A percentile compares a stretch with the other conserved stretches of the same genome.
phyloP scores from a whole-genome alignment of 306 rosid genomes.

The Citrullus colocynthis region DNA sequence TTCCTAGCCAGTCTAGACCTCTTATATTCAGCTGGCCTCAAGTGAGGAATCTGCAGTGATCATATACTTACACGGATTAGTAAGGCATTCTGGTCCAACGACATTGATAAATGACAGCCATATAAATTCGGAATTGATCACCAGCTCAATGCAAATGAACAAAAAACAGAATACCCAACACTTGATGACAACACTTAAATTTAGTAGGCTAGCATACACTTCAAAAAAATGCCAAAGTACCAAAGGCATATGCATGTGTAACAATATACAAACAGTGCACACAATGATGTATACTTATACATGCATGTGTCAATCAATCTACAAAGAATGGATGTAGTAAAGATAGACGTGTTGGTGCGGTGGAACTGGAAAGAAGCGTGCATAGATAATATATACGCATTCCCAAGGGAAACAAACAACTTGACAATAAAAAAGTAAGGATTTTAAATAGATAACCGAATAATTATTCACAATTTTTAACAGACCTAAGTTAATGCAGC shows the following conservation, averaged over 20 bases:
- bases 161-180: background rate
- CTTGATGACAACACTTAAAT: background rate
- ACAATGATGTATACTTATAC: background rate
- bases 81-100: background rate
- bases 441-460: background rate
- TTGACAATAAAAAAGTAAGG: background rate
- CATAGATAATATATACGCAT: background rate
- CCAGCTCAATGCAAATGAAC: background rate
- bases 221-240: background rate
- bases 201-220: background rate
- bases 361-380: too few relatives aligned
- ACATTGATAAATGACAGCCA: background rate
- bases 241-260: background rate
- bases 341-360: background rate
- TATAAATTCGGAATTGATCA: background rate
- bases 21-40: conserved; percentile 10
- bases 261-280: background rate
- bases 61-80: background rate
- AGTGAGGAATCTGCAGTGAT: conserved; percentile 2
- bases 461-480: background rate
- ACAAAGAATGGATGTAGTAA: background rate
- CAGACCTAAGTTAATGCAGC: background rate
- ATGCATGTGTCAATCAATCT: background rate
- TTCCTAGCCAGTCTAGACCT: conserved; percentile 4
- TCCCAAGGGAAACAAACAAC: background rate